phyloP scores from a whole-genome alignment of 2,329 filamentous ascomycete species.

The Cercospora beticola region DNA sequence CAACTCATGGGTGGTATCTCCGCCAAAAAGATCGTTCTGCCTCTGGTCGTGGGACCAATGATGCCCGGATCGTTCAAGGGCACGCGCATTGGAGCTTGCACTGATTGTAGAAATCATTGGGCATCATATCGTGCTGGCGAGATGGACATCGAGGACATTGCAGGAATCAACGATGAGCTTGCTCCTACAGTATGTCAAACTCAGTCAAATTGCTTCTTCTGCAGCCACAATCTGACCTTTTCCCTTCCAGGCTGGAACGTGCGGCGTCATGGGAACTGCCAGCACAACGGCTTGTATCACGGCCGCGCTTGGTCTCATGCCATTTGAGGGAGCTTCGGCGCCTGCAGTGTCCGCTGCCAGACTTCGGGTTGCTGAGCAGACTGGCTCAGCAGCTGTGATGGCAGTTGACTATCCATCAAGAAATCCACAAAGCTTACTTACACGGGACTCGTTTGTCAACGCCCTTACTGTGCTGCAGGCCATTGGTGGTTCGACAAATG shows the following conservation, averaged over 20 bases:
- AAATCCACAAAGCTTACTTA: slow-evolving; percentile 47
- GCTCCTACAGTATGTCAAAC: slow-evolving; percentile 59
- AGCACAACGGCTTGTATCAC: slow-evolving; percentile 58
- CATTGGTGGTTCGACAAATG: slow-evolving; percentile 48
- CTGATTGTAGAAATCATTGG: slow-evolving; percentile 74
- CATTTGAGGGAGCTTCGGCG: slow-evolving; percentile 53
- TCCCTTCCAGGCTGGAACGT: slow-evolving; percentile 46
- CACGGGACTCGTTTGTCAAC: slow-evolving; percentile 51
- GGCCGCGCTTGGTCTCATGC: slow-evolving; percentile 55
- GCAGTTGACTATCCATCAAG: slow-evolving; percentile 40
- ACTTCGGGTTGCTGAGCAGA: slow-evolving; percentile 55
- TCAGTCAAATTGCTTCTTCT: slow-evolving; percentile 25
- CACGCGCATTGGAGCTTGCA: slow-evolving; percentile 67
- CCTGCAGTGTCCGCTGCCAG: slow-evolving; percentile 55
- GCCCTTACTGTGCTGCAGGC: slow-evolving; percentile 48
- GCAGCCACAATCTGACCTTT: not conserved
- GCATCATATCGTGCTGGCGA: slow-evolving; percentile 65
- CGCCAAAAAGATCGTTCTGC: slow-evolving; percentile 69
- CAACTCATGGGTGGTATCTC: slow-evolving; percentile 75
- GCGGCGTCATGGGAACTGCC: slow-evolving; percentile 60
- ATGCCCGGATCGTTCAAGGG: slow-evolving; percentile 69
- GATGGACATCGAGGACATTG: slow-evolving; percentile 71
- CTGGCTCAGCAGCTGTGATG: slow-evolving; percentile 47
- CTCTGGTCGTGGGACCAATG: slow-evolving; percentile 71
- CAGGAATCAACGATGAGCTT: slow-evolving; percentile 68